Evolutionary conservation across 2,329 filamentous ascomycete genomes (phyloP).

Genomic region (Pseudogymnoascus sp.): DNA sequence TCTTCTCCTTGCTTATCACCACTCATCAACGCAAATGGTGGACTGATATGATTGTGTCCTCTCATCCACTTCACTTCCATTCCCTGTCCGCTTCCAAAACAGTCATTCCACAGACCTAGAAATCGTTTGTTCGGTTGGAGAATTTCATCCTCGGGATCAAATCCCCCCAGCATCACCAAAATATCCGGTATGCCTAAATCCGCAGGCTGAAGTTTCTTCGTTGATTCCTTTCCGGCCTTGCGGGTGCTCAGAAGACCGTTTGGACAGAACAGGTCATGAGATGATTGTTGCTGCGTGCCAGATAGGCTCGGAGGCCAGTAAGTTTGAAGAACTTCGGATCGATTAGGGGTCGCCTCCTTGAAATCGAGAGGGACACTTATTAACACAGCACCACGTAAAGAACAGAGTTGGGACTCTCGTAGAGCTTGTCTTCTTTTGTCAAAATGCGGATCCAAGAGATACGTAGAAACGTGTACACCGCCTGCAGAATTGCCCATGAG

Average conservation of each 20-base stretch:
- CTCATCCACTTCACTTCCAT: conserved; percentile 16
- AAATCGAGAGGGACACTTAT: conserved; percentile 22
- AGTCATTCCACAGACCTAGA: conserved; percentile 18
- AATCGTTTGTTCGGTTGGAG: conserved; percentile 20
- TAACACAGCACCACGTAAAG: conserved; percentile 19
- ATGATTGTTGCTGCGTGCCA: not conserved
- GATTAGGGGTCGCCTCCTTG: not conserved
- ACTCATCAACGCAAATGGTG: conserved; percentile 19
- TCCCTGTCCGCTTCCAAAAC: conserved; percentile 18
- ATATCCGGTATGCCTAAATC: conserved; percentile 17
- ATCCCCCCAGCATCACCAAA: conserved; percentile 20
- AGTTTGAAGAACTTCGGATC: conserved; percentile 12
- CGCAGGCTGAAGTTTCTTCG: conserved; percentile 9
- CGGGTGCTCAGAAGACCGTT: conserved; percentile 11
- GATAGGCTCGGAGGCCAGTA: not conserved
- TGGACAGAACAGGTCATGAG: conserved; percentile 1
- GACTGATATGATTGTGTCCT: conserved; percentile 27
- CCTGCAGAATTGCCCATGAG: conserved; percentile 27
- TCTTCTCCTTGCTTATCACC: conserved; percentile 23
- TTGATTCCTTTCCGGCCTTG: conserved; percentile 15
- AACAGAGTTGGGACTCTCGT: not conserved
- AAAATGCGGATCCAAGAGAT: conserved; percentile 20
- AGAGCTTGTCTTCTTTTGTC: conserved; percentile 17
- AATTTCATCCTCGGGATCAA: conserved; percentile 26
- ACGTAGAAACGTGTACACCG: conserved; percentile 24